phyloP scores from a whole-genome alignment of 2,329 filamentous ascomycete species.

The Colletotrichum karsti region DNA sequence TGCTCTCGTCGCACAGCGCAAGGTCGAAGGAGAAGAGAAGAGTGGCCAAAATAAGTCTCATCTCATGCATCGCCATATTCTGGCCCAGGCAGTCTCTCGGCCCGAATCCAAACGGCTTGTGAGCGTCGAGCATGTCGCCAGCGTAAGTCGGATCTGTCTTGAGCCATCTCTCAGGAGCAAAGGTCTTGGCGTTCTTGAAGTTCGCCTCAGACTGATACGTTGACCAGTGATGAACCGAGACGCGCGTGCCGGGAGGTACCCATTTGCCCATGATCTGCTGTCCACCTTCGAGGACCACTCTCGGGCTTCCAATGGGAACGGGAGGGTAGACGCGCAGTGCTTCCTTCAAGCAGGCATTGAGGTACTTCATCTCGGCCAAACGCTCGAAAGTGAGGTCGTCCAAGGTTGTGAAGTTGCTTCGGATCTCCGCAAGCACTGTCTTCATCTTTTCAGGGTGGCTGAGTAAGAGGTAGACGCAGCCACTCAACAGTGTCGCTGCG shows the following conservation, averaged over 20 bases:
- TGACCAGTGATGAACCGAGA: constrained; percentile 49
- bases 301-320: constrained; percentile 32
- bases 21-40: constrained; percentile 8
- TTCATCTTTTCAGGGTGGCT: constrained; percentile 38
- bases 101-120: constrained; percentile 61
- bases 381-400: constrained; percentile 45
- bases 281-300: constrained; percentile 41
- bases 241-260: constrained; percentile 39
- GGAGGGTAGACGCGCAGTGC: constrained; percentile 49
- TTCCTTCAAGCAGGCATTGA: constrained; percentile 51
- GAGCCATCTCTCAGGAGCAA: constrained; percentile 29
- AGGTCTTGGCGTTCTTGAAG: constrained; percentile 49
- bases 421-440: constrained; percentile 46
- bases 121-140: constrained; percentile 47
- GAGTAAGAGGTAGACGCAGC: constrained; percentile 36
- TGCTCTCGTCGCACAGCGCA: constrained; percentile 4
- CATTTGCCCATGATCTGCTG: constrained; percentile 39
- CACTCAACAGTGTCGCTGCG: constrained; percentile 41
- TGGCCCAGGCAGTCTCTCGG: constrained; percentile 64
- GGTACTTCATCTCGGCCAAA: constrained; percentile 42
- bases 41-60: constrained; percentile 52
- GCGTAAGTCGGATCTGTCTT: constrained; percentile 11
- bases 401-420: constrained; percentile 39
- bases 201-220: constrained; percentile 50
- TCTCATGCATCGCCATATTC: constrained; percentile 62